phyloP scores from a whole-genome alignment of 345 rosid genomes.

The Viola odorata region DNA sequence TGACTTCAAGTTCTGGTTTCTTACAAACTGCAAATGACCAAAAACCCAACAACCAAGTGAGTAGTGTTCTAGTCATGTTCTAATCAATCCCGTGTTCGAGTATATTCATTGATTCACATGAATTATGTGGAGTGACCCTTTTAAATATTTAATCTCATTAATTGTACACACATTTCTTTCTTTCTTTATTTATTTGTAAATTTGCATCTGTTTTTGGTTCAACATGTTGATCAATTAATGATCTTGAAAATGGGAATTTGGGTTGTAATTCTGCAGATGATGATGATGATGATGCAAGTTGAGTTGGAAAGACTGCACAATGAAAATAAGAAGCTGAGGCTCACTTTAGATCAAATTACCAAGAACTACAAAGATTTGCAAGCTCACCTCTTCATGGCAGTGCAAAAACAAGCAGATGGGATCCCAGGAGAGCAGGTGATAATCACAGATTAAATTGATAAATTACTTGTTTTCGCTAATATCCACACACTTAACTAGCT shows the following conservation, averaged over 20 bases:
- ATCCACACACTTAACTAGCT: too few species aligned
- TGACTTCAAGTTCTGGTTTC: constrained; percentile 37
- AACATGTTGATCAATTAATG: too few species aligned
- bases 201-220: neutral
- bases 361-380: constrained; percentile 53
- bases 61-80: too few species aligned
- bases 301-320: constrained; percentile 56
- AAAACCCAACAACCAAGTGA: constrained; percentile 40
- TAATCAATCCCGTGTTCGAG: too few species aligned
- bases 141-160: too few species aligned
- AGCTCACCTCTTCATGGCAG: constrained; percentile 50
- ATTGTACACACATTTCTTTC: too few species aligned
- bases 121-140: neutral
- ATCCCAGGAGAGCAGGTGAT: constrained; percentile 38
- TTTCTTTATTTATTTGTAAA: too few species aligned
- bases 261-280: constrained; percentile 29
- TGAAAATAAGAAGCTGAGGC: constrained; percentile 62
- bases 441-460: neutral
- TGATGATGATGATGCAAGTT: constrained; percentile 21
- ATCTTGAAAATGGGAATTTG: neutral
- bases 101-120: neutral
- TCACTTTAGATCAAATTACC: constrained; percentile 57
- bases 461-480: neutral
- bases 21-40: constrained; percentile 26
- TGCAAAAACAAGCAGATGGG: constrained; percentile 44